These are phyloP conservation scores for Reticulascus tulasneorum DNA, from an alignment of 2,329 filamentous ascomycete species.

Conservation along the genomic window DNA sequence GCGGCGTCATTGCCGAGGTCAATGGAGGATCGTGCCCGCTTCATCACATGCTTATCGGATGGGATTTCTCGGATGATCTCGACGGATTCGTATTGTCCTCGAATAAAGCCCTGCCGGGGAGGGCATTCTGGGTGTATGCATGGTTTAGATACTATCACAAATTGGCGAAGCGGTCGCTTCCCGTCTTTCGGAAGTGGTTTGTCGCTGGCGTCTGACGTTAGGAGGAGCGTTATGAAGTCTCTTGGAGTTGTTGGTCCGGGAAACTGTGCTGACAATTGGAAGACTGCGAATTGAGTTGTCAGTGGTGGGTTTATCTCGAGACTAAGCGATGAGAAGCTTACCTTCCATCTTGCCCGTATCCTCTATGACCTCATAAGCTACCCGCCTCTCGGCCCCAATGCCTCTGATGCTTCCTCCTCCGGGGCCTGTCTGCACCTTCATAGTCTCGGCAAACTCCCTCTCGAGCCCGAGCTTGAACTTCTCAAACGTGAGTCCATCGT, in stretches of 20 bases:
- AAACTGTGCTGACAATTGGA: slow-evolving; percentile 83
- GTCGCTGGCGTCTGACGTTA: slow-evolving; percentile 58
- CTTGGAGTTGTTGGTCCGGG: slow-evolving; percentile 82
- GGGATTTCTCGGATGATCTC: slow-evolving; percentile 86
- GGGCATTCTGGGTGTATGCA: slow-evolving; percentile 72
- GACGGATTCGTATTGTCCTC: slow-evolving; percentile 85
- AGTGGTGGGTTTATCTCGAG: slow-evolving; percentile 8
- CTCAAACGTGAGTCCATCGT: slow-evolving; percentile 71
- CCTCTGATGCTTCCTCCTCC: slow-evolving; percentile 76
- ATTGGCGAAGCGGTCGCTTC: slow-evolving; percentile 58
- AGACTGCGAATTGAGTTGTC: slow-evolving; percentile 50
- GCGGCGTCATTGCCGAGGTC: slow-evolving; percentile 32
- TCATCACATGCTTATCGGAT: slow-evolving; percentile 36
- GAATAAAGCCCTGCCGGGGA: slow-evolving; percentile 67
- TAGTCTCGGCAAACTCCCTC: slow-evolving; percentile 73
- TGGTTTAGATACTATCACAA: slow-evolving; percentile 84
- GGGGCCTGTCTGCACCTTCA: slow-evolving; percentile 66
- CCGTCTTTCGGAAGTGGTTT: slow-evolving; percentile 17
- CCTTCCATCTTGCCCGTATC: slow-evolving; percentile 61
- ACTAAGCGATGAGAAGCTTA: slow-evolving; percentile 24
- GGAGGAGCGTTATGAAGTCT: slow-evolving; percentile 78
- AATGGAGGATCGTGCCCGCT: slow-evolving; percentile 39
- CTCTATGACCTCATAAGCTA: slow-evolving; percentile 59
- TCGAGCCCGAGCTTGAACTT: slow-evolving; percentile 75
- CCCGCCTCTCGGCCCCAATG: slow-evolving; percentile 72